These are phyloP conservation scores for Aspergillus sclerotioniger DNA, from an alignment of 495 filamentous ascomycete genomes.

Conservation along the genomic window DNA sequence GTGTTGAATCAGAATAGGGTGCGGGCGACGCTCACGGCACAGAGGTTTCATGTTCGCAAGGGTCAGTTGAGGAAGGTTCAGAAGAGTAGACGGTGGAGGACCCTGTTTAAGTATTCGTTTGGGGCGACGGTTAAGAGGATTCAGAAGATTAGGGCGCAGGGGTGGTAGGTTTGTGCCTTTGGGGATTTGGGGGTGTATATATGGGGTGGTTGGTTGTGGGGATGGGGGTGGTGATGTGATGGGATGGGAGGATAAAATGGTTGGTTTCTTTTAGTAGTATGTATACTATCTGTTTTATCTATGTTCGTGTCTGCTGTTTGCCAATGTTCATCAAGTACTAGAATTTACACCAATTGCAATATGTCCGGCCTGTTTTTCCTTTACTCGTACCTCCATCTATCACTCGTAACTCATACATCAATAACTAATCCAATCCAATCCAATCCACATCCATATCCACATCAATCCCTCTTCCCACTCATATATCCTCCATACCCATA, in stretches of 20 bases:
- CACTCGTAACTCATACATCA: not conserved
- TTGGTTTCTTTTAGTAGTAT: constrained; percentile 1
- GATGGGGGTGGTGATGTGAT: not conserved
- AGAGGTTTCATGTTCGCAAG: constrained; percentile 39
- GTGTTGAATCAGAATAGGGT: constrained; percentile 31
- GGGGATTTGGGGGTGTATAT: constrained; percentile 4
- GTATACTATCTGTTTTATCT: constrained; percentile 1
- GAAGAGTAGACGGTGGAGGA: constrained; percentile 39
- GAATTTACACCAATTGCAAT: not conserved
- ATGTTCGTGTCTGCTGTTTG: constrained; percentile 11
- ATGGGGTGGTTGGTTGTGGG: constrained; percentile 6
- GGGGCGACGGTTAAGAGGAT: constrained; percentile 41
- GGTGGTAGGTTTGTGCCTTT: constrained; percentile 31
- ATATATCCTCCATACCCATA: constrained; percentile 45
- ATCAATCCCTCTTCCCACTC: constrained; percentile 56
- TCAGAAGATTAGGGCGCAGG: constrained; percentile 45
- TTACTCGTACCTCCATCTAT: not conserved
- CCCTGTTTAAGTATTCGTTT: constrained; percentile 46
- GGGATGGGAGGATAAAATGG: not conserved
- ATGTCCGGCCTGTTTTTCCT: not conserved
- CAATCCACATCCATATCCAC: not conserved
- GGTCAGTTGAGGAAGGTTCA: constrained; percentile 39
- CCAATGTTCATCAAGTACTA: not conserved
- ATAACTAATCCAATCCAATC: constrained; percentile 4
- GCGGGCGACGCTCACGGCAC: constrained; percentile 20